Base-by-base conservation (phyloP, 1,139 yeast genomes). In the Kodamaea ohmeri region DNA sequence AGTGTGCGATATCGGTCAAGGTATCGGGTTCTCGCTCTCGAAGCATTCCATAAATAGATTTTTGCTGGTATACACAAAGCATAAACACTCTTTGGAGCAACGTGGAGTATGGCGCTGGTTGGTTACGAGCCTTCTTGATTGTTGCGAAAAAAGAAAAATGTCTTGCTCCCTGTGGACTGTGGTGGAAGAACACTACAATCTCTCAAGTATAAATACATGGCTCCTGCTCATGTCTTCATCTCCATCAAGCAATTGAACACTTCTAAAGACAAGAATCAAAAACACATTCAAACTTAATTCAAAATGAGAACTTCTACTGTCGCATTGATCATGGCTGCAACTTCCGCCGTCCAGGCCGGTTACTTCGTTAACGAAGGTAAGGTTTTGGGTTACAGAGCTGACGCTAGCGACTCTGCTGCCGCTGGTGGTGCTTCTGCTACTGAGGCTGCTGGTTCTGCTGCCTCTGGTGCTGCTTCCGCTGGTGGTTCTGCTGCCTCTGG, bases 371-470 rank as follows among this genome's bases (percentile, higher is more conserved):
- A 39, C 31, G 42, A 44, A 32, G 45, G 40, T 7, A 42, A 35
- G 19, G 25, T 22, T n/a, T 28, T 37, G 14, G 34, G 34, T 8
- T 31, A 31, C 34, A 33, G 42, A 8, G 37, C 55, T 19, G 46
- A 55, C 37, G 61, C 67, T 40, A 52, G 64, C 25, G 37, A 18
- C 22, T 29, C 25, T 13, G 32, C 43, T 32, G 32, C 27, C 16
- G 35, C 35, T 15, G 26, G 25, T 21, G 37, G 18, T 17, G 33
- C 34, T 17, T 36, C 35, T 20, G 26, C 28, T 14, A 13, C 38
- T 39, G 69, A 63, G 37, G 45, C 52, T n/a, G 26, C 15, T 26
- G 51, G 63, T 15, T 52, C 54, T 29, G 53, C 39, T 41, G 49
- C 55, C 28, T 47, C 58, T 31, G 14, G 20, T 17, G 27, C 19